Evolutionary conservation across 2,329 filamentous ascomycete genomes (phyloP).

Genomic region (Pseudocercospora ulei): DNA sequence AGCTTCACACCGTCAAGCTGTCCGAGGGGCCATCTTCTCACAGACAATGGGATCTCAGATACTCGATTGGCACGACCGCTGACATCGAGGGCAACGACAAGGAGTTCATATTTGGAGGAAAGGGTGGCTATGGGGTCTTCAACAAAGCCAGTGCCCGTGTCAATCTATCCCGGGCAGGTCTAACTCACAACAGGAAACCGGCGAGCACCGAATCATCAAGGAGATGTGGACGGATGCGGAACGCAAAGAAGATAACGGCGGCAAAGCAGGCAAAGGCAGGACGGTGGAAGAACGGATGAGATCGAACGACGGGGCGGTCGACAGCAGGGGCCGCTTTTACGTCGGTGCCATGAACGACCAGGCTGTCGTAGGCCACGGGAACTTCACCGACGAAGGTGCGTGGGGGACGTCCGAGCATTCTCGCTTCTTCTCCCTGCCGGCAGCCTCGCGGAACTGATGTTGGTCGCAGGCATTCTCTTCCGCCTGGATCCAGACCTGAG

Average conservation of each 20-base stretch:
- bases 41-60: conserved; percentile 48
- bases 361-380: conserved; percentile 22
- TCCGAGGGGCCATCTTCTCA: conserved; percentile 50
- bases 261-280: conserved; percentile 23
- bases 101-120: conserved; percentile 66
- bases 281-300: conserved; percentile 43
- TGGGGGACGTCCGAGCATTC: neutral
- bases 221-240: conserved; percentile 48
- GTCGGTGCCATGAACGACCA: conserved; percentile 80
- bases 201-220: conserved; percentile 48
- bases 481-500: conserved; percentile 56
- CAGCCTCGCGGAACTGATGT: neutral
- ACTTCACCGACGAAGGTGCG: conserved; percentile 35
- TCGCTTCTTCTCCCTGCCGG: conserved; percentile 4
- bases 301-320: conserved; percentile 72
- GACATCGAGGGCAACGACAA: conserved; percentile 62
- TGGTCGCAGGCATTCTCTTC: conserved; percentile 56
- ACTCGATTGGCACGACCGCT: conserved; percentile 55
- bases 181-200: conserved; percentile 34
- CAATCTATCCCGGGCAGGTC: neutral
- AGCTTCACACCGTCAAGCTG: conserved; percentile 62
- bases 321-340: conserved; percentile 69
- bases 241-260: conserved; percentile 35
- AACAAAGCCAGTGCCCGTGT: no score
- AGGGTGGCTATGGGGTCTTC: conserved; percentile 70